These are phyloP conservation scores for Lipomyces japonicus DNA, from an alignment of 805 yeast genomes.

Conservation along the genomic window DNA sequence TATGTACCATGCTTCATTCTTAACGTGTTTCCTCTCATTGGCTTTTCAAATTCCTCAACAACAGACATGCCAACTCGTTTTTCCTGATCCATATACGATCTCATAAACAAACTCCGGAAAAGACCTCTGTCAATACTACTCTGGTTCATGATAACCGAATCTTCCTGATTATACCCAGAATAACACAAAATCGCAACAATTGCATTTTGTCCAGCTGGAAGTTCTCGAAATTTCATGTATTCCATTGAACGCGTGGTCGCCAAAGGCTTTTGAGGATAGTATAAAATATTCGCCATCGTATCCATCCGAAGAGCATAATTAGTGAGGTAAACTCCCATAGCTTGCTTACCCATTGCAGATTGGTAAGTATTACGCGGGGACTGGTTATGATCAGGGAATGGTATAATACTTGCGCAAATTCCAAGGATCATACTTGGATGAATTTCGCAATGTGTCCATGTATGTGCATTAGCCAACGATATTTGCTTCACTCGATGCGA, in stretches of 20 bases:
- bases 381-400: slow-evolving; percentile 99
- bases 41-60: slow-evolving; percentile 96
- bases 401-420: slow-evolving; percentile 97
- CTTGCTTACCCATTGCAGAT: slow-evolving; percentile 99
- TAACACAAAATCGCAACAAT: slow-evolving; percentile 97
- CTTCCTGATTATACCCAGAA: slow-evolving; percentile 99
- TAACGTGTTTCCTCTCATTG: slow-evolving; percentile 88
- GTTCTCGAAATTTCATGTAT: slow-evolving; percentile 90
- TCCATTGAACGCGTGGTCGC: slow-evolving; percentile 99
- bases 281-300: slow-evolving; percentile 96
- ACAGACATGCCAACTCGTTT: slow-evolving; percentile 98
- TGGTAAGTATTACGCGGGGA: slow-evolving; percentile 99
- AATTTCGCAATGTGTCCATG: slow-evolving; percentile 97
- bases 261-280: slow-evolving; percentile 96
- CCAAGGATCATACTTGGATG: slow-evolving; percentile 99
- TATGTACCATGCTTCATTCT: slow-evolving; percentile 97
- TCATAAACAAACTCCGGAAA: slow-evolving; percentile 90
- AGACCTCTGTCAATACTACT: slow-evolving; percentile 94
- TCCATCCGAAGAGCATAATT: slow-evolving; percentile 97
- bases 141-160: slow-evolving; percentile 99
- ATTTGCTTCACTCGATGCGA: slow-evolving; percentile 82
- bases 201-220: slow-evolving; percentile 99
- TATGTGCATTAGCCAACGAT: slow-evolving; percentile 58
- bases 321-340: slow-evolving; percentile 97
- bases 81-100: slow-evolving; percentile 98